These are phyloP conservation scores for Lasiodiplodia sp. DNA, from an alignment of 2,329 filamentous ascomycete species.

Conservation along the genomic window DNA sequence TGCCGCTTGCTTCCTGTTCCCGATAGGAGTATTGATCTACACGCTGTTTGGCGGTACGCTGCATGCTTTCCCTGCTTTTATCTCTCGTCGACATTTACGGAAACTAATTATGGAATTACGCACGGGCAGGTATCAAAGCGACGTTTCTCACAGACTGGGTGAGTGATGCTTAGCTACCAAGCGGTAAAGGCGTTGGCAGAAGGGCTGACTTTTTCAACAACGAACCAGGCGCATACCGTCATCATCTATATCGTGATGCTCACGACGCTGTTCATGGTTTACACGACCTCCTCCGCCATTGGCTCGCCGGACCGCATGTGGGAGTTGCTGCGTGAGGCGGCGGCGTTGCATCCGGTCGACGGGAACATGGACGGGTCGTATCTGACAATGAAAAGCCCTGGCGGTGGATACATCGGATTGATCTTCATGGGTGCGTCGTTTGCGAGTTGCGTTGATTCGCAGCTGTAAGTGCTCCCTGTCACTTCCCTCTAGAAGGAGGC, in stretches of 20 bases:
- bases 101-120: too few relatives aligned
- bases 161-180: background rate
- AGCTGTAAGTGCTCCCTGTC: background rate
- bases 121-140: constrained; percentile 9
- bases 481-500: too few relatives aligned
- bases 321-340: constrained; percentile 58
- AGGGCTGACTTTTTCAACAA: background rate
- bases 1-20: constrained; percentile 37
- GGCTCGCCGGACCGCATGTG: constrained; percentile 58
- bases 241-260: constrained; percentile 60
- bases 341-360: constrained; percentile 53
- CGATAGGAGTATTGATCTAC: constrained; percentile 39
- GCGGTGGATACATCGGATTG: constrained; percentile 41
- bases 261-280: constrained; percentile 61
- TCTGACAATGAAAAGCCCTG: constrained; percentile 63
- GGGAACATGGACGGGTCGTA: constrained; percentile 63
- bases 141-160: constrained; percentile 39
- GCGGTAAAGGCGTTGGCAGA: too few relatives aligned
- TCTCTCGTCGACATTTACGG: too few relatives aligned
- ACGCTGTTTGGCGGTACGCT: constrained; percentile 39
- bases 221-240: constrained; percentile 18
- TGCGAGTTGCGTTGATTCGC: constrained; percentile 21
- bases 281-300: constrained; percentile 56
- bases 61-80: constrained; percentile 27
- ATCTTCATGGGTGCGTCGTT: constrained; percentile 28